phyloP scores from a whole-genome alignment of 495 filamentous ascomycete genomes.

The Collariella sp. region DNA sequence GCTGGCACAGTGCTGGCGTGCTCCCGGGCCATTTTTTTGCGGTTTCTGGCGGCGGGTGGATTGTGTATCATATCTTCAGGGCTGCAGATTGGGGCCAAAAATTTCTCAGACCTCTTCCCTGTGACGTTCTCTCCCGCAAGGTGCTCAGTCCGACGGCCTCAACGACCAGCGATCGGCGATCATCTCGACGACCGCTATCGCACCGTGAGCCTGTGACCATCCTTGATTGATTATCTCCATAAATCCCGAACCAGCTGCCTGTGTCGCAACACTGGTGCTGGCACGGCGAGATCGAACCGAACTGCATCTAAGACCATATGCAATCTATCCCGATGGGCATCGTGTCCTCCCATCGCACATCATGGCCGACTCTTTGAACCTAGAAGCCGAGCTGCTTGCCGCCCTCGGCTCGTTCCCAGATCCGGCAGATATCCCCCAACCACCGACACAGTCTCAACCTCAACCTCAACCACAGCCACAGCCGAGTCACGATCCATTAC shows the following conservation, averaged over 20 bases:
- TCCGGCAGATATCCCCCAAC: background rate
- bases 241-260: no score
- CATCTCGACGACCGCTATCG: background rate
- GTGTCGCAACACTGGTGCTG: no score
- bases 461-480: background rate
- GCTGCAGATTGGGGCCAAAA: conserved; percentile 33
- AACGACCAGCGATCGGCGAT: conserved; percentile 11
- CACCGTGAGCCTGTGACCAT: no score
- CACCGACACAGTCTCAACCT: background rate
- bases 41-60: conserved; percentile 4
- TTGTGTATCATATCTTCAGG: conserved; percentile 44
- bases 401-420: conserved; percentile 2
- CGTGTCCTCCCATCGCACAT: conserved; percentile 1
- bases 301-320: background rate
- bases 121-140: conserved; percentile 7
- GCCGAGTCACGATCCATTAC: background rate
- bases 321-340: conserved; percentile 7
- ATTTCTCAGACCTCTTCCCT: conserved; percentile 28
- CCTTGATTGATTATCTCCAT: no score
- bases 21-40: background rate
- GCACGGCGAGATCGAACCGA: no score
- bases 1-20: background rate
- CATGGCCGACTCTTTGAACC: conserved; percentile 14
- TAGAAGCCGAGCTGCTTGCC: conserved; percentile 15
- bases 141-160: background rate